Evolutionary conservation across 2,329 filamentous ascomycete species (phyloP).

Genomic region (Cryphonectria naterciae): DNA sequence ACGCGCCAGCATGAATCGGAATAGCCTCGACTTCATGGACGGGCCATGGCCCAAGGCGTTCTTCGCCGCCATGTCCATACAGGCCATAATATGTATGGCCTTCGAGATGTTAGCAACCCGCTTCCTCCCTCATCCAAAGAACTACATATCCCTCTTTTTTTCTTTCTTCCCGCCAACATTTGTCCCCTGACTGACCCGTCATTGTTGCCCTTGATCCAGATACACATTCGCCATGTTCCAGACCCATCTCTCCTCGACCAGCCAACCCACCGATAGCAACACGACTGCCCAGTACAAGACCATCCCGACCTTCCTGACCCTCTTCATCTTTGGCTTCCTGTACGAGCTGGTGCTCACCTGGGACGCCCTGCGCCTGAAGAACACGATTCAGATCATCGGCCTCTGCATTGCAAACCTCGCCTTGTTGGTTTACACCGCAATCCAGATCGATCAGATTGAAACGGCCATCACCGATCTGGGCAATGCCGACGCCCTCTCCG

Average conservation of each 20-base stretch:
- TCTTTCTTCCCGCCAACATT: background rate
- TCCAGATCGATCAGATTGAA: conserved; percentile 89
- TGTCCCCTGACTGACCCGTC: conserved; percentile 14
- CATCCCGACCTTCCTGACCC: conserved; percentile 91
- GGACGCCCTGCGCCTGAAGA: conserved; percentile 91
- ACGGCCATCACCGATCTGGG: conserved; percentile 67
- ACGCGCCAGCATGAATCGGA: conserved; percentile 40
- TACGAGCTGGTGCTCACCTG: conserved; percentile 90
- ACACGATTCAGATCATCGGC: conserved; percentile 98
- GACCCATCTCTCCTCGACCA: conserved; percentile 47
- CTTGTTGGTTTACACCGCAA: conserved; percentile 87
- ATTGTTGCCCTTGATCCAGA: conserved; percentile 47
- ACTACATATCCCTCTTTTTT: too few relatives aligned
- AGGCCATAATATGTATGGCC: conserved; percentile 78
- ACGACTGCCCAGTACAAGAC: conserved; percentile 64
- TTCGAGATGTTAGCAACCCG: conserved; percentile 75
- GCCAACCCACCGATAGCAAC: conserved; percentile 42
- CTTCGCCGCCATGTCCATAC: conserved; percentile 71
- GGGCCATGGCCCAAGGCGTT: conserved; percentile 90
- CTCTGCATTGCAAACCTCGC: conserved; percentile 91
- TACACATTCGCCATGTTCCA: conserved; percentile 93
- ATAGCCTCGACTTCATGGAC: conserved; percentile 75
- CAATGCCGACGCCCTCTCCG: conserved; percentile 46
- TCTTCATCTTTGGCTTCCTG: conserved; percentile 96
- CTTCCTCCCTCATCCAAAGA: background rate